Percentiles rank a stretch among this genome's conserved stretches.
These are phyloP conservation scores for Mariannaea sp. DNA, from an alignment of 2,329 filamentous ascomycete genomes.

Conservation along the genomic window DNA sequence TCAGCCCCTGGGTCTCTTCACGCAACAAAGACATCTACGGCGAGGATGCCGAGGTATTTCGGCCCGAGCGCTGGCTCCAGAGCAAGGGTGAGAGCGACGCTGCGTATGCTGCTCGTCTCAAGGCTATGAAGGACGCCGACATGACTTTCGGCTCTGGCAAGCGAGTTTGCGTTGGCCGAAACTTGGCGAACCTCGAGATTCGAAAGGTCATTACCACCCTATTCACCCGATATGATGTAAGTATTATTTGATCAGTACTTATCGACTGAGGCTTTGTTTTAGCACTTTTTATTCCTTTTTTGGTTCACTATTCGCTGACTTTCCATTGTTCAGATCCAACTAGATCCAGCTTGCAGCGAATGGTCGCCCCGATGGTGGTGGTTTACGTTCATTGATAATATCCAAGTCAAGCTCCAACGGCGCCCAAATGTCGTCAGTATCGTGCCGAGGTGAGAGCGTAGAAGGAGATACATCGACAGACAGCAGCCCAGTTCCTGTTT, in stretches of 20 bases:
- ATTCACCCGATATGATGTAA: constrained; percentile 6
- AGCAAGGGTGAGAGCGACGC: neutral
- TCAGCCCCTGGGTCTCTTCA: constrained; percentile 47
- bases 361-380: constrained; percentile 10
- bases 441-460: neutral
- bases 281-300: too few species aligned
- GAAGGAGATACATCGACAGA: too few species aligned
- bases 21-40: constrained; percentile 50
- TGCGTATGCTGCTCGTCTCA: neutral
- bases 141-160: constrained; percentile 8
- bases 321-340: too few species aligned
- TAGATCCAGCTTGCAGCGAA: constrained; percentile 1
- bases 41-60: constrained; percentile 49
- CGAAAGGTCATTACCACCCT: neutral
- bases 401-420: constrained; percentile 8
- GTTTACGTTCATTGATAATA: constrained; percentile 10
- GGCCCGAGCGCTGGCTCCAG: constrained; percentile 48
- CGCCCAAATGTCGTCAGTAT: neutral
- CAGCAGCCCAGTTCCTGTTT: too few species aligned
- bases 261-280: too few species aligned
- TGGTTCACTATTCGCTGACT: too few species aligned
- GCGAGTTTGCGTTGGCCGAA: constrained; percentile 1
- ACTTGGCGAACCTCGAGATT: constrained; percentile 2
- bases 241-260: too few species aligned
- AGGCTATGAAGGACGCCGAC: constrained; percentile 4